These are phyloP conservation scores for Russula compacta DNA, from an alignment of 768 basidiomycete species.

Conservation along the genomic window DNA sequence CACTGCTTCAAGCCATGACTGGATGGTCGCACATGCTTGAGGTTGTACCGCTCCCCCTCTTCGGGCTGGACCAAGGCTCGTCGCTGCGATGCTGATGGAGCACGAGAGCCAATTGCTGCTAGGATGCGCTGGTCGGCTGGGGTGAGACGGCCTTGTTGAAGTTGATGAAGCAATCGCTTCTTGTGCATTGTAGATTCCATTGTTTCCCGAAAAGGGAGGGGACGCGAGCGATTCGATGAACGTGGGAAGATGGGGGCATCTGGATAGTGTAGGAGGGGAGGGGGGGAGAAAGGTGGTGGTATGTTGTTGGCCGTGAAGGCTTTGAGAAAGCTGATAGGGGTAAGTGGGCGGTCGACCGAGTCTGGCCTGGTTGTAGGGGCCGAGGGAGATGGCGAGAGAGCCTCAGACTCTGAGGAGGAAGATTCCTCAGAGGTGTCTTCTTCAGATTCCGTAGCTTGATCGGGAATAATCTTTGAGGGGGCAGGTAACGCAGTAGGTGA, in stretches of 20 bases:
- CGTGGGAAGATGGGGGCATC: conserved; percentile 38
- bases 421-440: conserved; percentile 20
- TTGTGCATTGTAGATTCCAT: conserved; percentile 40
- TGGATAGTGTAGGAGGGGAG: conserved; percentile 38
- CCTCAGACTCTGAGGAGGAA: conserved; percentile 22
- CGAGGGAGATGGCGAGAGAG: conserved; percentile 12
- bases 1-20: conserved; percentile 23
- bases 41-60: conserved; percentile 25
- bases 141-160: conserved; percentile 32
- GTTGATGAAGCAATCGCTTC: conserved; percentile 37
- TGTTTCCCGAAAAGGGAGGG: conserved; percentile 32
- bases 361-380: not conserved
- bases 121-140: conserved; percentile 36
- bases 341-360: conserved; percentile 22
- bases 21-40: conserved; percentile 22
- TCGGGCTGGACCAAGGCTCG: conserved; percentile 24
- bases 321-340: conserved; percentile 31
- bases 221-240: conserved; percentile 35
- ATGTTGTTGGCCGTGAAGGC: conserved; percentile 40
- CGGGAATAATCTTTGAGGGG: not conserved
- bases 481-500: not conserved
- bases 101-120: conserved; percentile 32
- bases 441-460: conserved; percentile 10
- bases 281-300: conserved; percentile 27
- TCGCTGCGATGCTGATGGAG: conserved; percentile 22